Conservation (phyloP, 345 rosid species). For the Euclidium syriacum region DNA sequence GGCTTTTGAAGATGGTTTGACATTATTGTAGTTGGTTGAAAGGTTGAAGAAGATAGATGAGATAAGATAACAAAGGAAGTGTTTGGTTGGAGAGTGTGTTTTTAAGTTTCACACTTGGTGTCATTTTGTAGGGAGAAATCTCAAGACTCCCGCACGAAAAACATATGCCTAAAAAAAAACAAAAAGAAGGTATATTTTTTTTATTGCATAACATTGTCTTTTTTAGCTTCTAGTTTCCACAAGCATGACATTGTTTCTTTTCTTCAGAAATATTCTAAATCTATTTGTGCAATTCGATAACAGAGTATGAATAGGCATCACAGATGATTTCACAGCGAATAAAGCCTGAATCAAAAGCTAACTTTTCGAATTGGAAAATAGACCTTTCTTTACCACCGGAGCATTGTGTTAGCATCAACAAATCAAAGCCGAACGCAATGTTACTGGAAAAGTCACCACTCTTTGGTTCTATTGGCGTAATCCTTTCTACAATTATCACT, state of each 20-base stretch:
- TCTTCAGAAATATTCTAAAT: not conserved
- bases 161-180: too few relatives aligned
- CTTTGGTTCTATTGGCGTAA: constrained; percentile 30
- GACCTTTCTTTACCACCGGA: constrained; percentile 47
- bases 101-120: too few relatives aligned
- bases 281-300: constrained; percentile 20
- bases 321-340: constrained; percentile 17
- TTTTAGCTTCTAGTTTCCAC: not conserved
- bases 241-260: not conserved
- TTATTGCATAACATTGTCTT: too few relatives aligned
- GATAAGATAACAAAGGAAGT: too few relatives aligned
- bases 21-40: too few relatives aligned
- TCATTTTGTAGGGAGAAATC: too few relatives aligned
- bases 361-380: constrained; percentile 26
- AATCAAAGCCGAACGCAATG: constrained; percentile 27
- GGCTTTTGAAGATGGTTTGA: too few relatives aligned
- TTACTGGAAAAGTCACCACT: constrained; percentile 18
- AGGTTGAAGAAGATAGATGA: too few relatives aligned
- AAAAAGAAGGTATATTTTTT: too few relatives aligned
- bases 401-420: constrained; percentile 36
- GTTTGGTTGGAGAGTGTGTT: too few relatives aligned
- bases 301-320: not conserved
- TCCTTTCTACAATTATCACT: constrained; percentile 35
- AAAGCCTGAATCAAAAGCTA: constrained; percentile 40
- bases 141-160: too few relatives aligned